Evolutionary conservation across 495 filamentous ascomycete genomes (phyloP), one percentile per base, ranked within the genome.

Genomic region (Aspergillus egyptiacus): DNA sequence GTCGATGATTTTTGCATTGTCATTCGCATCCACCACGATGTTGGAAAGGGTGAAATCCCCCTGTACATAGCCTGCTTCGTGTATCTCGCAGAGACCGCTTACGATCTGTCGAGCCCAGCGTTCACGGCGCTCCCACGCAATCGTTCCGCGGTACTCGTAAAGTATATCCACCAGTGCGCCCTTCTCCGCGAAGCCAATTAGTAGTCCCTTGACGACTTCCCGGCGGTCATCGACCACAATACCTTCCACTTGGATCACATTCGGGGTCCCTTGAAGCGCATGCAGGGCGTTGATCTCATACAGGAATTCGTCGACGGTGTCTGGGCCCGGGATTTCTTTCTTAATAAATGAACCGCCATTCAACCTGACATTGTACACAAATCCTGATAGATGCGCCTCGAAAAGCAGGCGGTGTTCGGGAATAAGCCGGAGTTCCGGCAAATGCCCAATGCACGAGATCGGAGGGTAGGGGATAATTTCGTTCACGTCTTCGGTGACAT

Each of bases 41-140:
- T 98, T 98, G 3, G 91, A 95, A 8, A 98, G 73, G 0, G 93
- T 98, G 52, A 98, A 96, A 56, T 98, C 93, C 10, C 93, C 93
- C 59, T 98, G 93, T 20, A 98, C 93, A 62, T 96, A 98, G 27
- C 93, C 94, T 17, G 88, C 84, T 59, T 96, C 94, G 53, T 98
- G 93, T 27, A 98, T 91, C 56, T 96, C 89, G 10, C 86, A 82
- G 5, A 98, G 74, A 10, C 93, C 93, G 23, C 83, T 81, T 20
- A 98, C 85, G 53, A 97, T 96, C 63, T 97, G 89, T 52, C 79
- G 79, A 4, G 94, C 93, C 93, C 93, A 98, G 48, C 81, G 84
- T 67, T 94, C 89, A 18, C 91, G 85, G 23, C 80, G 71, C 8
- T 71, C 58, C 87, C 91, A 96, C 1, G 83, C 70, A 17, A 96